phyloP scores from a whole-genome alignment of 345 rosid genomes.

The Salix exigua region DNA sequence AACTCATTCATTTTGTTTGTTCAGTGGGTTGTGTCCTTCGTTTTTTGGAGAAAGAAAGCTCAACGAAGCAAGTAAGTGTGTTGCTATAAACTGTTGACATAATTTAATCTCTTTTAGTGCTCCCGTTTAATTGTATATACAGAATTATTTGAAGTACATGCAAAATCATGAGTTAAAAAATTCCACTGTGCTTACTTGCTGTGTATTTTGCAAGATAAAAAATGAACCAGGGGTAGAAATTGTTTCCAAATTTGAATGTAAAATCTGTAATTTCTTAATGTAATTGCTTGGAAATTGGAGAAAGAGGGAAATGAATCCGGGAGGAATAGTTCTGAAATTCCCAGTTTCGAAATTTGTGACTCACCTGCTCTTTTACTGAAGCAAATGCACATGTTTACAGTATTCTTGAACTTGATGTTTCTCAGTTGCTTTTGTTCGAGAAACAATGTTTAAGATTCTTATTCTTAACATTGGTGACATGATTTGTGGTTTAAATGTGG shows the following conservation, averaged over 20 bases:
- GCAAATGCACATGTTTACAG: not conserved
- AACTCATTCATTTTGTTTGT: conserved; percentile 14
- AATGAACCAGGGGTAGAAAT: not conserved
- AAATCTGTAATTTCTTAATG: not conserved
- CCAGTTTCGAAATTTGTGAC: not conserved
- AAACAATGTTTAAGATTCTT: not conserved
- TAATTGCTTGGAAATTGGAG: not conserved
- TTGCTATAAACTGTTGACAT: not conserved
- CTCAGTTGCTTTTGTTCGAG: not conserved
- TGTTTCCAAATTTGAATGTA: not conserved
- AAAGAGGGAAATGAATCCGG: not conserved
- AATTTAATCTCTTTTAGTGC: not conserved
- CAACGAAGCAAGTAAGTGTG: conserved; percentile 78
- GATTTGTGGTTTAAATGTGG: not conserved
- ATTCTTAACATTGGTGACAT: not conserved
- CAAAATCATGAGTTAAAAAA: not conserved
- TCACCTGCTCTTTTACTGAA: not conserved
- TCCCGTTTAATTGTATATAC: not conserved
- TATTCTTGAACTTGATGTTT: not conserved
- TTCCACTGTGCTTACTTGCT: not conserved
- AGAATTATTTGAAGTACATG: not conserved
- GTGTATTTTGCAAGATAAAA: not conserved
- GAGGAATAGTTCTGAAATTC: not conserved
- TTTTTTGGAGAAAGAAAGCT: conserved; percentile 83
- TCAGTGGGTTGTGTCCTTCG: conserved; percentile 77